These are phyloP conservation scores for Dentipellis fragilis DNA, from an alignment of 768 basidiomycete species.

Conservation along the genomic window DNA sequence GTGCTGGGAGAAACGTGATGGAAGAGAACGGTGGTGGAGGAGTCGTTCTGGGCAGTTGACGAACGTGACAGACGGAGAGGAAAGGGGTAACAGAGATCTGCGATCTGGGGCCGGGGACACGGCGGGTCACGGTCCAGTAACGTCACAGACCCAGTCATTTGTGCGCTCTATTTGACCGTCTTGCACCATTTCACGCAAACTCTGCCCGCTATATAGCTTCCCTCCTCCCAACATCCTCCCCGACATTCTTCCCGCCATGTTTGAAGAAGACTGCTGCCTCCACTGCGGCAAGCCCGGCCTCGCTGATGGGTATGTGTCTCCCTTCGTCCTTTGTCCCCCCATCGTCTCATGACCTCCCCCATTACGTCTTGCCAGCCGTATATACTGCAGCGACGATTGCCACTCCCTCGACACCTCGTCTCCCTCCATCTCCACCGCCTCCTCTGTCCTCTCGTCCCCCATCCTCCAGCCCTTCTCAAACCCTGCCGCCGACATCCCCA, in stretches of 20 bases:
- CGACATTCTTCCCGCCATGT: slow-evolving; percentile 10
- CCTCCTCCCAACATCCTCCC: background rate
- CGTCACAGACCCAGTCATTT: background rate
- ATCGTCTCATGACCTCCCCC: slow-evolving; percentile 8
- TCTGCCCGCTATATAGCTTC: background rate
- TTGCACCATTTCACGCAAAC: background rate
- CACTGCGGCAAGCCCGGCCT: slow-evolving; percentile 17
- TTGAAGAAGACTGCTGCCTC: slow-evolving; percentile 20
- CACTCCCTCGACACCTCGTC: slow-evolving; percentile 14
- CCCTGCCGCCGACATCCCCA: slow-evolving; percentile 5
- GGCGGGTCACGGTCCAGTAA: background rate
- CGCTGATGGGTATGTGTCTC: slow-evolving; percentile 9
- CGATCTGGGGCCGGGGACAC: background rate
- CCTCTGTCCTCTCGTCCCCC: slow-evolving; percentile 15
- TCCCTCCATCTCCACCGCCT: slow-evolving; percentile 16
- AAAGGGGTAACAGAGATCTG: too few species aligned
- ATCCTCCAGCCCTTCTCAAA: slow-evolving; percentile 5
- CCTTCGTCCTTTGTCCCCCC: slow-evolving; percentile 5
- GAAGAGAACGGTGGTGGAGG: too few species aligned
- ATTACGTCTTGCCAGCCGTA: slow-evolving; percentile 14
- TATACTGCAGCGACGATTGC: slow-evolving; percentile 16
- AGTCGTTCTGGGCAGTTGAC: too few species aligned
- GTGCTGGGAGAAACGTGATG: too few species aligned
- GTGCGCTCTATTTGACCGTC: background rate
- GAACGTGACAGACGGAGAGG: too few species aligned